These are phyloP conservation scores for Sporisorium graminicola DNA, from an alignment of 1,284 basidiomycete genomes.

Conservation along the genomic window DNA sequence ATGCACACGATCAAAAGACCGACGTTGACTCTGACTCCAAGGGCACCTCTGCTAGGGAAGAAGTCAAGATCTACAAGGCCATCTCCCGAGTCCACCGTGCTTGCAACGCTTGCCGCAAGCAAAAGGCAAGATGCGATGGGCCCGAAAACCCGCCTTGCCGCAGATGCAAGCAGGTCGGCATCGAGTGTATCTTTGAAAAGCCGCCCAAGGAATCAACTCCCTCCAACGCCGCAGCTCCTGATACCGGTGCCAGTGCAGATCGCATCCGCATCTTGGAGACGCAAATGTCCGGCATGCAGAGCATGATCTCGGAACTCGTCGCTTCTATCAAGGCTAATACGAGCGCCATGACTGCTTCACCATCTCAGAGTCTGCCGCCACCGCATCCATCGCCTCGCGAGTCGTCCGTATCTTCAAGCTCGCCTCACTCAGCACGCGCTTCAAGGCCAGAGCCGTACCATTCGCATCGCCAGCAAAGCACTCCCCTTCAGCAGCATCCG, in stretches of 20 bases:
- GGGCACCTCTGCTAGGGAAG: constrained; percentile 12
- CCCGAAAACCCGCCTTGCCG: constrained; percentile 81
- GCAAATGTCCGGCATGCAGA: constrained; percentile 47
- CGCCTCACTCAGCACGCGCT: constrained; percentile 16
- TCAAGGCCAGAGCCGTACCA: constrained; percentile 17
- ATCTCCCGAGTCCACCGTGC: constrained; percentile 51
- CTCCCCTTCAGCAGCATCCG: constrained; percentile 30
- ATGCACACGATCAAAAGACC: background rate
- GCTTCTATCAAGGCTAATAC: constrained; percentile 47
- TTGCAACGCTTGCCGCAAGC: constrained; percentile 57
- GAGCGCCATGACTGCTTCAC: constrained; percentile 24
- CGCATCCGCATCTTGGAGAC: constrained; percentile 35
- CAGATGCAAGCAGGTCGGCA: constrained; percentile 85
- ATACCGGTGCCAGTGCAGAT: constrained; percentile 72
- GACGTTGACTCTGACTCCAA: constrained; percentile 23
- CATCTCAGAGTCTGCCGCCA: background rate
- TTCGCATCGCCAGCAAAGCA: constrained; percentile 6
- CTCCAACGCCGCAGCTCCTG: constrained; percentile 56
- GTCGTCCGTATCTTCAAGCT: constrained; percentile 11
- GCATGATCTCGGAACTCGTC: constrained; percentile 50
- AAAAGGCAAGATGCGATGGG: constrained; percentile 51
- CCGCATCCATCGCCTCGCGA: constrained; percentile 14
- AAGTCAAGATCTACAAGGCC: constrained; percentile 48
- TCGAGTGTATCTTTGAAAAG: constrained; percentile 89
- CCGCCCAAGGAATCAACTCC: constrained; percentile 80